Evolutionary conservation across 371 early-diverging fungal species (phyloP).

Genomic region (Mucor plumbeus): DNA sequence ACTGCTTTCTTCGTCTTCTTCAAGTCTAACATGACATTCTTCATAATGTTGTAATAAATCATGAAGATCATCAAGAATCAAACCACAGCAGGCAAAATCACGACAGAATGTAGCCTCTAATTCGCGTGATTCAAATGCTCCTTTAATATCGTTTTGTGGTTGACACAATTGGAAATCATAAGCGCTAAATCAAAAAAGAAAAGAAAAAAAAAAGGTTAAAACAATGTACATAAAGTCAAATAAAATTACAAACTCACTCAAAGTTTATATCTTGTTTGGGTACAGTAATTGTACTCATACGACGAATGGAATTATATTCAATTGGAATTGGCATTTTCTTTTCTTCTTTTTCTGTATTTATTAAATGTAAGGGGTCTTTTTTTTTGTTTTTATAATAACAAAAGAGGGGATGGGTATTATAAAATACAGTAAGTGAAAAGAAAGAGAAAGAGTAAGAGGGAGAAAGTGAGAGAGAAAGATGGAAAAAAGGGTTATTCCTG

Average conservation of each 20-base stretch:
- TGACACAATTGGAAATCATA: slow-evolving; percentile 52
- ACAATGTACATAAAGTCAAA: not conserved
- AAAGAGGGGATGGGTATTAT: not conserved
- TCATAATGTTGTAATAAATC: slow-evolving; percentile 95
- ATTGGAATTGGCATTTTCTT: slow-evolving; percentile 47
- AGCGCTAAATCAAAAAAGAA: slow-evolving; percentile 36
- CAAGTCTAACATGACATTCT: slow-evolving; percentile 89
- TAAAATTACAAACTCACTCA: slow-evolving; percentile 23
- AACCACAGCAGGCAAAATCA: slow-evolving; percentile 94
- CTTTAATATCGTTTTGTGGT: slow-evolving; percentile 49
- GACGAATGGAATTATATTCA: slow-evolving; percentile 41
- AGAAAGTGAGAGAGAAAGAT: not conserved
- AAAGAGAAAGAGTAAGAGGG: not conserved
- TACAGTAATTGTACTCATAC: slow-evolving; percentile 50
- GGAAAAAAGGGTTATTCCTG: not conserved
- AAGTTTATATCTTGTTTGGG: slow-evolving; percentile 46
- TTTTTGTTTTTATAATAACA: not conserved
- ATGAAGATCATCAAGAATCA: slow-evolving; percentile 84
- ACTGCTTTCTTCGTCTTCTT: slow-evolving; percentile 68
- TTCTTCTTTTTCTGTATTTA: slow-evolving; percentile 5
- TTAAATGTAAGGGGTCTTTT: slow-evolving; percentile 2
- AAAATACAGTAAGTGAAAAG: slow-evolving; percentile 2
- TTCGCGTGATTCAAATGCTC: slow-evolving; percentile 61
- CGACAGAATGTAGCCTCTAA: slow-evolving; percentile 91
- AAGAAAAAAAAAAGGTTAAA: slow-evolving; percentile 6